These are phyloP conservation scores for Wickerhamiella lipophila DNA, from an alignment of 805 yeast species.

Conservation along the genomic window DNA sequence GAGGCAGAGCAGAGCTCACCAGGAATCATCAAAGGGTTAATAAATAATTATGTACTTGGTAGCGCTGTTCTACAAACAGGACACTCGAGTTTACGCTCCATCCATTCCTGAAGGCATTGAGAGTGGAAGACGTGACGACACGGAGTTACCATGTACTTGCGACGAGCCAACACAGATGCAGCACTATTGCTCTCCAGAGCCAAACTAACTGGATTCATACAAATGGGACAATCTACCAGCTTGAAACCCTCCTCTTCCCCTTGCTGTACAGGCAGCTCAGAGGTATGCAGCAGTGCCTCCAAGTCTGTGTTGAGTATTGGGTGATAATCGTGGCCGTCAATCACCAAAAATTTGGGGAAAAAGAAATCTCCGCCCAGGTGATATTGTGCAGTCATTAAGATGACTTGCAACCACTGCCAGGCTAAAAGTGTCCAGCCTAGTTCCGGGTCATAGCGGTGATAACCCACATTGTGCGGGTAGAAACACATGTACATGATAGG, in stretches of 20 bases:
- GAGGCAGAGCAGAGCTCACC: not conserved
- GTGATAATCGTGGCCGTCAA: constrained; percentile 77
- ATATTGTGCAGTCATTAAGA: constrained; percentile 48
- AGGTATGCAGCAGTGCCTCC: constrained; percentile 33
- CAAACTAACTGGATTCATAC: constrained; percentile 68
- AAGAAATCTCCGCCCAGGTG: constrained; percentile 71
- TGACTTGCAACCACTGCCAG: constrained; percentile 54
- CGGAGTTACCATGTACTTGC: constrained; percentile 52
- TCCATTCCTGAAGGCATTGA: constrained; percentile 83
- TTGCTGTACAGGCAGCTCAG: constrained; percentile 5
- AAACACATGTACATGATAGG: constrained; percentile 54
- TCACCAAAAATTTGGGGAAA: constrained; percentile 47
- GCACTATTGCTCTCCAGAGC: constrained; percentile 15
- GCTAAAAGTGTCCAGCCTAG: constrained; percentile 36
- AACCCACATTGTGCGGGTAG: constrained; percentile 44
- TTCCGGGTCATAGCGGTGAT: constrained; percentile 49
- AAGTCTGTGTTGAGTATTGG: constrained; percentile 50
- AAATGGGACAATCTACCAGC: constrained; percentile 67
- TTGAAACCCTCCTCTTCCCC: constrained; percentile 2
- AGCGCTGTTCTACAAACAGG: constrained; percentile 80
- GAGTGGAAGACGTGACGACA: constrained; percentile 84
- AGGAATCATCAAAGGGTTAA: not conserved
- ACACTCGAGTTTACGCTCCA: constrained; percentile 83
- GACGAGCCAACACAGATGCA: constrained; percentile 27
- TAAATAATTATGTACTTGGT: constrained; percentile 32